These are phyloP conservation scores for Macrocybe sp. DNA, from an alignment of 1,284 basidiomycete genomes.

Conservation along the genomic window DNA sequence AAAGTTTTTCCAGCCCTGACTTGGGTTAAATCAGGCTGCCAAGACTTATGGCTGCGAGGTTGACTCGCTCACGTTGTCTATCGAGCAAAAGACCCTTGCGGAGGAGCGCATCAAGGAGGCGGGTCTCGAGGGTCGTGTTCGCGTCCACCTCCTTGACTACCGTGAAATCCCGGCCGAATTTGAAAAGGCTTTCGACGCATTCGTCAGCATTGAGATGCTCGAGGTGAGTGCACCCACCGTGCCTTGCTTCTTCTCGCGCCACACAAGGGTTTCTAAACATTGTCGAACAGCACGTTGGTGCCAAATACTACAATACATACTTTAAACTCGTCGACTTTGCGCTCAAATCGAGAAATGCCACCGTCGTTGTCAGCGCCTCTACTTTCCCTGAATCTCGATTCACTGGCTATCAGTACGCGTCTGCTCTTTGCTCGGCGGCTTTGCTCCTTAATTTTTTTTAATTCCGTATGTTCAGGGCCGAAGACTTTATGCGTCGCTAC, in stretches of 20 bases:
- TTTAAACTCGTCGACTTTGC: constrained; percentile 81
- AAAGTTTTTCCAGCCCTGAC: constrained; percentile 7
- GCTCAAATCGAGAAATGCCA: constrained; percentile 66
- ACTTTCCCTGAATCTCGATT: constrained; percentile 82
- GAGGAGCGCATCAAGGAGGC: constrained; percentile 75
- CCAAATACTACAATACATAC: constrained; percentile 69
- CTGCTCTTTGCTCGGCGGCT: constrained; percentile 2
- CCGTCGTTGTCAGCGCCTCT: constrained; percentile 74
- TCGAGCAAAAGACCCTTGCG: constrained; percentile 83
- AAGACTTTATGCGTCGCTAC: constrained; percentile 87
- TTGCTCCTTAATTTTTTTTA: constrained; percentile 6
- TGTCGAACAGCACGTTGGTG: constrained; percentile 55
- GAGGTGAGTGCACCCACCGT: constrained; percentile 47
- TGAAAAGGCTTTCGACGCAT: constrained; percentile 80
- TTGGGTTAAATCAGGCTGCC: constrained; percentile 45
- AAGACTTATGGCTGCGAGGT: constrained; percentile 72
- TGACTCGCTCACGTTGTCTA: constrained; percentile 82
- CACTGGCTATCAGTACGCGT: constrained; percentile 58
- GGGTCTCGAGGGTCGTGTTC: constrained; percentile 67
- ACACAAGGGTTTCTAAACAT: constrained; percentile 7
- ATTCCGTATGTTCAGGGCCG: constrained; percentile 41
- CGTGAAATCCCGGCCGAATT: constrained; percentile 73
- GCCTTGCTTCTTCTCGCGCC: constrained; percentile 11
- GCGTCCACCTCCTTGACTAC: constrained; percentile 87
- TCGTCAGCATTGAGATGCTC: constrained; percentile 90